These are phyloP conservation scores for Gyromitra esculenta DNA, from an alignment of 2,329 filamentous ascomycete species.

Conservation along the genomic window DNA sequence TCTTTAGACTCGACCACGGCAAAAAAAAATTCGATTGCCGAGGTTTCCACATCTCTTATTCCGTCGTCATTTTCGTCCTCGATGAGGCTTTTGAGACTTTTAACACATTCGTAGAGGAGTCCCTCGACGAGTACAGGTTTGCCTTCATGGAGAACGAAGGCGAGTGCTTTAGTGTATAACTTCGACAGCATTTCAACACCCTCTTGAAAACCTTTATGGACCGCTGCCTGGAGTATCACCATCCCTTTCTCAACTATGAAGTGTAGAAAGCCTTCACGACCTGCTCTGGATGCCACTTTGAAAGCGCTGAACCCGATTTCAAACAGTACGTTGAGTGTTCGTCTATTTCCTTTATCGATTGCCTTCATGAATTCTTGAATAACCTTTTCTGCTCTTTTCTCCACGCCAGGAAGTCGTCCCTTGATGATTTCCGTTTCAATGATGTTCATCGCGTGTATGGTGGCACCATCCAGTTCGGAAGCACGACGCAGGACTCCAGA, in stretches of 20 bases:
- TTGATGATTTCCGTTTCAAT: constrained; percentile 16
- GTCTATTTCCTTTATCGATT: constrained; percentile 7
- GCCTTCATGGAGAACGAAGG: constrained; percentile 14
- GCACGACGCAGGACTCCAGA: neutral
- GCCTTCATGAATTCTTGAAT: constrained; percentile 12
- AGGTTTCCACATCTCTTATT: neutral
- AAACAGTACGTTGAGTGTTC: constrained; percentile 18
- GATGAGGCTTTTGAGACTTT: neutral
- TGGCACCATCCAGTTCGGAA: constrained; percentile 1
- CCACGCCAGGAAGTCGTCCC: constrained; percentile 8
- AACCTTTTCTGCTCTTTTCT: constrained; percentile 21
- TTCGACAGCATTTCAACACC: constrained; percentile 7
- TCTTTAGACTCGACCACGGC: neutral
- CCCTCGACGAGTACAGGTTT: neutral
- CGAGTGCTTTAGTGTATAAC: constrained; percentile 14
- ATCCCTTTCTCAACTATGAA: constrained; percentile 18
- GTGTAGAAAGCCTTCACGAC: constrained; percentile 24
- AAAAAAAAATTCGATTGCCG: constrained; percentile 29
- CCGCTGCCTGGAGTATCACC: constrained; percentile 17
- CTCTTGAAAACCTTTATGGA: neutral
- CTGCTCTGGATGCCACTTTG: constrained; percentile 29
- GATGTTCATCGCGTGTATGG: neutral
- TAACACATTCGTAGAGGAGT: constrained; percentile 30
- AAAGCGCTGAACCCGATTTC: constrained; percentile 22
- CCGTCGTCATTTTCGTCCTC: constrained; percentile 22